These are phyloP conservation scores for Stenogyne calaminthoides DNA, from an alignment of 305 asterid species.

Conservation along the genomic window DNA sequence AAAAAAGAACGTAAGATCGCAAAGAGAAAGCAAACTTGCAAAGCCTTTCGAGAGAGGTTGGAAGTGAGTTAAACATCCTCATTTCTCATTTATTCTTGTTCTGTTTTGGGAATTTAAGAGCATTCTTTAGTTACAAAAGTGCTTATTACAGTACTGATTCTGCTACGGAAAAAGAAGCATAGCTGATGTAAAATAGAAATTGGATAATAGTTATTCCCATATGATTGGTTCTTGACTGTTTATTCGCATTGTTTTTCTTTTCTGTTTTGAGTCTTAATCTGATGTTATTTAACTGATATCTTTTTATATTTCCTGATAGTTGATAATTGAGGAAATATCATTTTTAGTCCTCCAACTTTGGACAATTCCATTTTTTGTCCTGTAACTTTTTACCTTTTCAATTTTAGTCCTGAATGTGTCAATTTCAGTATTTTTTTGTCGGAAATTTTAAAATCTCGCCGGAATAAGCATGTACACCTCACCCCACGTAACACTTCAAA, in stretches of 20 bases:
- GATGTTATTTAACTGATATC: too few relatives aligned
- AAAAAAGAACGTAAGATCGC: slow-evolving; percentile 71
- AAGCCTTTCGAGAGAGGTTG: slow-evolving; percentile 66
- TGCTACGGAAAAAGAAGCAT: slow-evolving; percentile 12
- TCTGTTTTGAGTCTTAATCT: neutral
- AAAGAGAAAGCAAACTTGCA: slow-evolving; percentile 64
- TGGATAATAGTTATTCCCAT: neutral
- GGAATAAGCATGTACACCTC: too few relatives aligned
- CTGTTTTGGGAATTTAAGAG: neutral
- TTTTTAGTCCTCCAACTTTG: too few relatives aligned
- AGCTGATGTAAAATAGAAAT: slow-evolving; percentile 10
- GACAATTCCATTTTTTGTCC: too few relatives aligned
- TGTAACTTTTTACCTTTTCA: too few relatives aligned
- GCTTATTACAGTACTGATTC: slow-evolving; percentile 10
- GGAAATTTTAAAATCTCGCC: too few relatives aligned
- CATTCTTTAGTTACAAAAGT: slow-evolving; percentile 4
- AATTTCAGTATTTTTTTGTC: too few relatives aligned
- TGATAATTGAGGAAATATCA: too few relatives aligned
- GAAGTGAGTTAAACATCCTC: slow-evolving; percentile 55
- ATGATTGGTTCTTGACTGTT: slow-evolving; percentile 15
- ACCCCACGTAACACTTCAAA: too few relatives aligned
- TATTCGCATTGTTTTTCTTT: neutral
- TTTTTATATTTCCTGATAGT: neutral
- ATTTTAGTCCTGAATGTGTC: too few relatives aligned
- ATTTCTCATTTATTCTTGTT: slow-evolving; percentile 20